Conservation (phyloP, 306 rosid species). For the Vigna nakashimae region DNA sequence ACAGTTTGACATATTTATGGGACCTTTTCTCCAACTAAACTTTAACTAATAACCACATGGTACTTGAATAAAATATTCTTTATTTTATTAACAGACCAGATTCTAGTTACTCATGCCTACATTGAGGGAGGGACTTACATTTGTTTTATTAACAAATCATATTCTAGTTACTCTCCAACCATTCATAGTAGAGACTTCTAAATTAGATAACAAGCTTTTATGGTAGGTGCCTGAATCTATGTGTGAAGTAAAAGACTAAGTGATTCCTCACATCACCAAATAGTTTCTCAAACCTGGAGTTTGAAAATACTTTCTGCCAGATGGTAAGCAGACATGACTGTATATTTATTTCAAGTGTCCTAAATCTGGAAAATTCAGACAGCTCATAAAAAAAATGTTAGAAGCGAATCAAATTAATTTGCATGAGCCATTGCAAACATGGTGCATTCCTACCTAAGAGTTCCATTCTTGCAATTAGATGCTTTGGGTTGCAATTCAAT, state of each 20-base stretch:
- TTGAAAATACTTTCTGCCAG: slow-evolving; percentile 80
- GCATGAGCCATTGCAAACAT: slow-evolving; percentile 86
- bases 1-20: too few relatives aligned
- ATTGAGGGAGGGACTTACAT: too few relatives aligned
- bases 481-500: slow-evolving; percentile 46
- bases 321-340: slow-evolving; percentile 78
- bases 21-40: too few relatives aligned
- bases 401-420: slow-evolving; percentile 74
- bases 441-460: slow-evolving; percentile 76
- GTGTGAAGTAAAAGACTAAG: slow-evolving; percentile 57
- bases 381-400: slow-evolving; percentile 87
- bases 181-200: slow-evolving; percentile 76
- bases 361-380: slow-evolving; percentile 76
- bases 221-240: slow-evolving; percentile 48
- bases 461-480: slow-evolving; percentile 58
- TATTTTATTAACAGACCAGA: too few relatives aligned
- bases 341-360: slow-evolving; percentile 73
- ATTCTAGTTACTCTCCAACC: neutral
- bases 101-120: too few relatives aligned
- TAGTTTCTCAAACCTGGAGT: slow-evolving; percentile 81
- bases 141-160: too few relatives aligned
- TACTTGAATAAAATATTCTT: too few relatives aligned
- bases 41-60: too few relatives aligned
- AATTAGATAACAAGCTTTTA: slow-evolving; percentile 56
- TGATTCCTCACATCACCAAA: slow-evolving; percentile 62